phyloP scores from a whole-genome alignment of 2,329 filamentous ascomycete genomes.

The Trichocomaceae sp. region DNA sequence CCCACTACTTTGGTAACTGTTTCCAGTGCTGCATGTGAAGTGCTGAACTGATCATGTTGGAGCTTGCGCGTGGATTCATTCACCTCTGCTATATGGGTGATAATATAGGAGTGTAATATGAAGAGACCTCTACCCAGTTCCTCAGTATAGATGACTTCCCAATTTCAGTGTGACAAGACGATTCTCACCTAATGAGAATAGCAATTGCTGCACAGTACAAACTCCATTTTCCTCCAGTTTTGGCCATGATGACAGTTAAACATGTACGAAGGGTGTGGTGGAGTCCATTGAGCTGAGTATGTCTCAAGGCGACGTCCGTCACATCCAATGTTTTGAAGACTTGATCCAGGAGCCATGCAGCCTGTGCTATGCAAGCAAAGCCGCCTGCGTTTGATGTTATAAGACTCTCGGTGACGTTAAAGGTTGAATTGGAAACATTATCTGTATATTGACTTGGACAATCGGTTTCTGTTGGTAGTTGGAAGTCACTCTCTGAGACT shows the following conservation, averaged over 20 bases:
- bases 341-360: slow-evolving; percentile 20
- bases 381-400: slow-evolving; percentile 10
- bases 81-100: slow-evolving; percentile 10
- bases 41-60: slow-evolving; percentile 10
- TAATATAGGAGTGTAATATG: slow-evolving; percentile 16
- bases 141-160: not conserved
- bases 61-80: slow-evolving; percentile 1
- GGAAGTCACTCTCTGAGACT: not conserved
- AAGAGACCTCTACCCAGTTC: slow-evolving; percentile 15
- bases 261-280: slow-evolving; percentile 11
- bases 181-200: slow-evolving; percentile 16
- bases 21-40: slow-evolving; percentile 17
- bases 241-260: slow-evolving; percentile 13
- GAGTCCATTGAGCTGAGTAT: slow-evolving; percentile 14
- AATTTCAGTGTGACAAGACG: not conserved
- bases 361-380: slow-evolving; percentile 20
- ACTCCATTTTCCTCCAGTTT: not conserved
- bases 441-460: not conserved
- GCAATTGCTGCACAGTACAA: slow-evolving; percentile 17
- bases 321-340: slow-evolving; percentile 15
- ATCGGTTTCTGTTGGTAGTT: not conserved
- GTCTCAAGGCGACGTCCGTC: slow-evolving; percentile 10
- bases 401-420: not conserved
- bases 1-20: slow-evolving; percentile 19
- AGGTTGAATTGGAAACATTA: not conserved